These are phyloP conservation scores for Silybum marianum DNA, from an alignment of 129 eudicot species.

Conservation along the genomic window DNA sequence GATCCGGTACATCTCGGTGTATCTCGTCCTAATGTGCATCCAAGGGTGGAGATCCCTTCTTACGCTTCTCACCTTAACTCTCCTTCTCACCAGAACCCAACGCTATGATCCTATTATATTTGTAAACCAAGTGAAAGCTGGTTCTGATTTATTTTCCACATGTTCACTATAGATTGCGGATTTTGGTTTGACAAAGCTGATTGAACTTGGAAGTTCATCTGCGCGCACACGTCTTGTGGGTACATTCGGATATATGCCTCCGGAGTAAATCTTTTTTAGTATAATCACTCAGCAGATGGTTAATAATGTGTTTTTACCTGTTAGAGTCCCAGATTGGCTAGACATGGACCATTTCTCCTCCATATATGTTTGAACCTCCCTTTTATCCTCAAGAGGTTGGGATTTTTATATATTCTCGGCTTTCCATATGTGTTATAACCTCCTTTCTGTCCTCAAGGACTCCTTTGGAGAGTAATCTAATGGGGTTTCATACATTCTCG, in stretches of 20 bases:
- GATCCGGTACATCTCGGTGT: too few species aligned
- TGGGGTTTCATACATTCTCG: not conserved
- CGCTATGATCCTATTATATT: not conserved
- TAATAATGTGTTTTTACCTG: constrained; percentile 2
- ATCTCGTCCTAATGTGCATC: too few species aligned
- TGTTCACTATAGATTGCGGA: constrained; percentile 80
- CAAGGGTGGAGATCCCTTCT: too few species aligned
- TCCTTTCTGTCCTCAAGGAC: not conserved
- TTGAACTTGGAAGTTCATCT: constrained; percentile 80
- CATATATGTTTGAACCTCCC: not conserved
- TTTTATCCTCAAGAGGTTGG: not conserved
- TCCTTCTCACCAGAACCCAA: too few species aligned
- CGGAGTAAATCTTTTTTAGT: constrained; percentile 66
- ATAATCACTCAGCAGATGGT: not conserved
- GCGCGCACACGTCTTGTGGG: constrained; percentile 89
- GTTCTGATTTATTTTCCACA: constrained; percentile 11
- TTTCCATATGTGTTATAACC: not conserved
- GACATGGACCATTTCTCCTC: not conserved
- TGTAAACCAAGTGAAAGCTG: constrained; percentile 2
- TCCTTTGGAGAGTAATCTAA: not conserved
- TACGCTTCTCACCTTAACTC: too few species aligned
- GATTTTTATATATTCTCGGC: not conserved
- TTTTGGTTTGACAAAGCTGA: constrained; percentile 89
- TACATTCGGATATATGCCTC: constrained; percentile 99
- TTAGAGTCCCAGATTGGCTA: not conserved